Evolutionary conservation across 192 early-diverging fungal genomes (phyloP).

Genomic region (Cetraspora pellucida): DNA sequence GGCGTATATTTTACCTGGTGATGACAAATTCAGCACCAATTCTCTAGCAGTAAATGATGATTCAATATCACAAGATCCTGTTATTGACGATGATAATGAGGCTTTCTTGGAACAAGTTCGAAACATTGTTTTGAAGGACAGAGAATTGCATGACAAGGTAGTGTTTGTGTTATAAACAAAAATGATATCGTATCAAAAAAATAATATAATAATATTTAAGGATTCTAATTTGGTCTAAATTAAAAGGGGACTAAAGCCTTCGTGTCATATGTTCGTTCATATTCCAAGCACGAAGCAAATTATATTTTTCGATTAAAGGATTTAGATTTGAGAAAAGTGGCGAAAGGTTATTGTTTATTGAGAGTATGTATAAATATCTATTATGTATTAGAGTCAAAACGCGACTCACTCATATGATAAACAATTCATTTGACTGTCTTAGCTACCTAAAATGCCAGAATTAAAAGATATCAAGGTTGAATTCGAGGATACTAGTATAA

Average conservation of each 20-base stretch:
- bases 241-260: slow-evolving; percentile 74
- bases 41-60: slow-evolving; percentile 38
- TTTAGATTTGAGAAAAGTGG: slow-evolving; percentile 77
- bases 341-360: slow-evolving; percentile 79
- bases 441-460: slow-evolving; percentile 95
- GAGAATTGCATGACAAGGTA: slow-evolving; percentile 73
- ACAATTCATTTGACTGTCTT: slow-evolving; percentile 8
- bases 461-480: slow-evolving; percentile 59
- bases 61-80: slow-evolving; percentile 27
- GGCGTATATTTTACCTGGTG: slow-evolving; percentile 53
- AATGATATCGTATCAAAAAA: neutral
- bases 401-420: neutral
- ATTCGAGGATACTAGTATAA: slow-evolving; percentile 26
- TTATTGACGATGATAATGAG: slow-evolving; percentile 47
- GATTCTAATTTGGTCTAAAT: neutral
- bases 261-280: slow-evolving; percentile 88
- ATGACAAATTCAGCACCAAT: slow-evolving; percentile 36
- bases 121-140: slow-evolving; percentile 63
- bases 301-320: slow-evolving; percentile 91
- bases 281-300: slow-evolving; percentile 90
- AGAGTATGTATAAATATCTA: slow-evolving; percentile 39
- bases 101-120: slow-evolving; percentile 60
- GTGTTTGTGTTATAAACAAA: neutral
- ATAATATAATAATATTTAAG: neutral
- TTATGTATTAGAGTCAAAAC: neutral